Evolutionary conservation across 495 filamentous ascomycete genomes (phyloP).

Genomic region (Tricharina praecox): DNA sequence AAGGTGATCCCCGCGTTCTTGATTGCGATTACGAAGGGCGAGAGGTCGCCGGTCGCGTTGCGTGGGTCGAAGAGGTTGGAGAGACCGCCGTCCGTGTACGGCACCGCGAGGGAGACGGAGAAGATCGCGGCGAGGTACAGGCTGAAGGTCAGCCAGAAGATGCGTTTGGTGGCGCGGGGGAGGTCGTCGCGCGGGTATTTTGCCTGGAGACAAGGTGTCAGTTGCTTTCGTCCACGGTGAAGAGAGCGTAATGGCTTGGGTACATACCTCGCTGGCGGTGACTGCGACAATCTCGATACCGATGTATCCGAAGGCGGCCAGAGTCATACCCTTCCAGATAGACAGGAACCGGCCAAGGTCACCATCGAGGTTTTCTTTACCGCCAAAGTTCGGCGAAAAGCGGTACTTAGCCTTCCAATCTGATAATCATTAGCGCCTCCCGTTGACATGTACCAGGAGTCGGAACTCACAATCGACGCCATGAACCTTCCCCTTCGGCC

Average conservation of each 20-base stretch:
- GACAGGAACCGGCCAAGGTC: background rate
- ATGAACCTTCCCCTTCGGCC: constrained; percentile 9
- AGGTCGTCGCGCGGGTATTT: constrained; percentile 5
- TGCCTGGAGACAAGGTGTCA: no score
- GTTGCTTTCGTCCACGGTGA: no score
- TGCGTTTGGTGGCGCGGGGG: constrained; percentile 15
- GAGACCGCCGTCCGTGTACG: constrained; percentile 37
- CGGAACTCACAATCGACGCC: background rate
- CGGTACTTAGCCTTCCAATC: constrained; percentile 20
- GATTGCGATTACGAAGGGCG: constrained; percentile 60
- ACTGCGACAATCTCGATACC: constrained; percentile 33
- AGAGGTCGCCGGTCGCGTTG: constrained; percentile 40
- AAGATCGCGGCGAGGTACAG: constrained; percentile 63
- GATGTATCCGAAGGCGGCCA: constrained; percentile 32
- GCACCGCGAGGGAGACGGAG: constrained; percentile 58
- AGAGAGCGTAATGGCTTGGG: constrained; percentile 15
- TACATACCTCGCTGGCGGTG: constrained; percentile 29
- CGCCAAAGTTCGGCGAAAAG: constrained; percentile 8
- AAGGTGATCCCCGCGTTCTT: constrained; percentile 46
- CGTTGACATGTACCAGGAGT: background rate
- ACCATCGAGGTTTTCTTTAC: constrained; percentile 1
- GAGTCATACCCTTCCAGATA: constrained; percentile 28
- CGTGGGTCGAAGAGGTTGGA: constrained; percentile 31
- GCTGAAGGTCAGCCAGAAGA: constrained; percentile 39
- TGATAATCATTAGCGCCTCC: no score